Evolutionary conservation across 2,329 filamentous ascomycete species (phyloP).

Genomic region (Pseudogymnoascus sp.): DNA sequence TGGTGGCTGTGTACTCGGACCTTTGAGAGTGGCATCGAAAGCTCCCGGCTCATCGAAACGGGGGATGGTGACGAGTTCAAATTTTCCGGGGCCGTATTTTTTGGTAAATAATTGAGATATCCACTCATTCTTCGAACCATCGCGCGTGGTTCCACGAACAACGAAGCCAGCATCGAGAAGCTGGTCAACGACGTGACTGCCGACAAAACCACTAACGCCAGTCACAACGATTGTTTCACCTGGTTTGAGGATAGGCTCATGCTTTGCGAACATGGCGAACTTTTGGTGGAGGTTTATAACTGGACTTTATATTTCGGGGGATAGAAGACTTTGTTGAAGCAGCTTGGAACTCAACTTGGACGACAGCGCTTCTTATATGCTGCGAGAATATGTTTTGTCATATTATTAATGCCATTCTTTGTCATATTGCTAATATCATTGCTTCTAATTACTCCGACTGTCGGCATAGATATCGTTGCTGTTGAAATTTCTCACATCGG

Average conservation of each 20-base stretch:
- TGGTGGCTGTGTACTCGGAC: not conserved
- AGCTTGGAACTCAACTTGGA: not conserved
- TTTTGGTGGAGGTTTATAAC: not conserved
- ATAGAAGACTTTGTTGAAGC: not conserved
- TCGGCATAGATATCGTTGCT: no score
- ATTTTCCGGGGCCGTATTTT: constrained; percentile 16
- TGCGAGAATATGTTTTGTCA: not conserved
- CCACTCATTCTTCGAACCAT: constrained; percentile 29
- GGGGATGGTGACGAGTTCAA: constrained; percentile 34
- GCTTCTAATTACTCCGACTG: not conserved
- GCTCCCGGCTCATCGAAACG: constrained; percentile 32
- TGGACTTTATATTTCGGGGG: not conserved
- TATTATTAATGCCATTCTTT: not conserved
- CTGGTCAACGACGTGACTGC: constrained; percentile 34
- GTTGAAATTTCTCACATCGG: not conserved
- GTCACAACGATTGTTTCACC: constrained; percentile 31
- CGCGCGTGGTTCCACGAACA: constrained; percentile 40
- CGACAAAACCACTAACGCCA: constrained; percentile 40
- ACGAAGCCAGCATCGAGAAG: constrained; percentile 35
- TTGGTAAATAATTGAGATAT: constrained; percentile 25
- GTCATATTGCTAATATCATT: not conserved
- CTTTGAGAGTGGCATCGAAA: constrained; percentile 26
- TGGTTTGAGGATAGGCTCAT: not conserved
- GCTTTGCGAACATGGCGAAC: not conserved
- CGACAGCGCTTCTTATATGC: not conserved